Base-by-base conservation (phyloP, 495 filamentous ascomycete species). In the Penicillium lividum region DNA sequence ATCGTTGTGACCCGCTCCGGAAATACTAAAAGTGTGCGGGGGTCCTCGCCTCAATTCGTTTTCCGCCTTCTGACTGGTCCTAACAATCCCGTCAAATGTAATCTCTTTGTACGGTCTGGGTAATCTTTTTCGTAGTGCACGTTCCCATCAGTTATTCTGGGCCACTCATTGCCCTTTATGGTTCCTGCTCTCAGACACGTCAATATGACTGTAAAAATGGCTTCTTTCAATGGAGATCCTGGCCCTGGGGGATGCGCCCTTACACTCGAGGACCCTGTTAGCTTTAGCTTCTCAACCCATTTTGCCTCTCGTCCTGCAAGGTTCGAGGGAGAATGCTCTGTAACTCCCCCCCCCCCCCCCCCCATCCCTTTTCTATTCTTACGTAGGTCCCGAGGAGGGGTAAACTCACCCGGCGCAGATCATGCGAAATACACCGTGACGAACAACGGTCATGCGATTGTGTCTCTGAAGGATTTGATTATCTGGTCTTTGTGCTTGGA, bases 381-480 rank as follows among this genome's bases (percentile, higher is more conserved):
- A 66, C 56, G 58, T 59, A 60, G 64, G 51, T 63, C 60, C 65
- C 61, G 62, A 69, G 64, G 67, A 69, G 67, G 64, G 64, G 67
- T 69, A 69, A 63, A 65, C 56, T 58, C 58, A 61, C 59, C 43
- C 51, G 58, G 51, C 44, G 67, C 64, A 69, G 62, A 69, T 69
- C 64, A 65, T 65, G 64, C 59, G 61, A 67, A 59, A 69, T 61
- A 65, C 53, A 52, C 64, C 51, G 49, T 64, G 53, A 64, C 43
- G 29, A 56, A 25, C 25, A n/a, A 57, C 42, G 30, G 57, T 69
- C 66, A 69, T 69, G 66, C 66, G 61, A 64, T 64, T 51, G 49
- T 31, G 31, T 31, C 29, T 38, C 50, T 33, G 52, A 25, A 16
- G 49, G 28, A 53, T 43, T 54, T 28, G 25, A 33, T 43, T 49